Conservation (phyloP, 2,329 filamentous ascomycete species). For the Phialemonium atrogriseum region DNA sequence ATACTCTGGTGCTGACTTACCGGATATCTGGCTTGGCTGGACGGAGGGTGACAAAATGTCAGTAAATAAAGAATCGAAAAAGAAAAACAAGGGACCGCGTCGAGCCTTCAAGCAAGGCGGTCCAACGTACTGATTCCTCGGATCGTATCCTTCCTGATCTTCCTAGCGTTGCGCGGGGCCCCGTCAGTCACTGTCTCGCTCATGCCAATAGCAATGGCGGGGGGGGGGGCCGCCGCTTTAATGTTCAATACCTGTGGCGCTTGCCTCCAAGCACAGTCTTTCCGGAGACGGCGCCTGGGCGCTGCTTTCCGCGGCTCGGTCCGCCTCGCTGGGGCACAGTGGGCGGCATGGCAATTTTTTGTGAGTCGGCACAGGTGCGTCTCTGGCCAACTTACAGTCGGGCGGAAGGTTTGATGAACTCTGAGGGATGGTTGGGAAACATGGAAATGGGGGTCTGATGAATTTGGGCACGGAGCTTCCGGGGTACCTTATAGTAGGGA, state of each 20-base stretch:
- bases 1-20: conserved; percentile 24
- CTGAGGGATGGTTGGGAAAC: no score
- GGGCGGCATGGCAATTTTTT: conserved; percentile 15
- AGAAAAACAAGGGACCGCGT: background rate
- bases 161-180: conserved; percentile 32
- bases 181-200: no score
- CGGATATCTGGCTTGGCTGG: conserved; percentile 46
- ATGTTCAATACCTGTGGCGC: conserved; percentile 10
- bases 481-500: no score
- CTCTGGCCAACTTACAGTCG: no score
- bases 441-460: no score
- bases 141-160: conserved; percentile 39
- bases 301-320: conserved; percentile 13
- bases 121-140: conserved; percentile 39
- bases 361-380: background rate
- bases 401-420: no score
- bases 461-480: no score
- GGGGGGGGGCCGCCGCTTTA: conserved; percentile 10
- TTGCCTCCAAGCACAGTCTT: conserved; percentile 11
- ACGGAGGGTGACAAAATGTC: conserved; percentile 6
- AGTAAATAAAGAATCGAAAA: conserved; percentile 10
- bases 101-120: background rate
- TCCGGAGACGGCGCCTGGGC: conserved; percentile 7
- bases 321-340: conserved; percentile 21
- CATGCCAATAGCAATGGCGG: conserved; percentile 17